Conservation (phyloP, 1,284 basidiomycete species). For the Athelia psychrophila region DNA sequence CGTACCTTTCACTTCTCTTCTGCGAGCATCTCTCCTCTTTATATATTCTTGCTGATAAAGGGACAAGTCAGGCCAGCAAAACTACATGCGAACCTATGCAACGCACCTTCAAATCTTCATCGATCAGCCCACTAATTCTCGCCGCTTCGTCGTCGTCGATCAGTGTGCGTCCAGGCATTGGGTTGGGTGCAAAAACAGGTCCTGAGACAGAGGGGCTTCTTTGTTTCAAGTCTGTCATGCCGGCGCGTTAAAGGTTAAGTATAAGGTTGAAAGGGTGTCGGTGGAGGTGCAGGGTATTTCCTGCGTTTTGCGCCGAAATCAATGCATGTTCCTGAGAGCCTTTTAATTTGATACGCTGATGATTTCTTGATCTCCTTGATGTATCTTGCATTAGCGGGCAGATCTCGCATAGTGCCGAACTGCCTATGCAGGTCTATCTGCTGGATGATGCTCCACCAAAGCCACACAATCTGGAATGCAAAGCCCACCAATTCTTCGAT, state of each 20-base stretch:
- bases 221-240: background rate
- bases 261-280: background rate
- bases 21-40: slow-evolving; percentile 44
- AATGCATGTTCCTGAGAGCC: too few species aligned
- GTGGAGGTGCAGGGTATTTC: too few species aligned
- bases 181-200: background rate
- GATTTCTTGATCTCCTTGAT: too few species aligned
- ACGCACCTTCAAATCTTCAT: slow-evolving; percentile 66
- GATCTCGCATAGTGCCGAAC: too few species aligned
- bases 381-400: too few species aligned
- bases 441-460: too few species aligned
- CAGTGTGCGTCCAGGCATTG: background rate
- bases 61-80: slow-evolving; percentile 2
- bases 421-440: too few species aligned
- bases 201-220: background rate
- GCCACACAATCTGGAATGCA: too few species aligned
- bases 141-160: slow-evolving; percentile 43
- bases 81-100: background rate
- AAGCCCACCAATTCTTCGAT: too few species aligned
- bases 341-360: too few species aligned
- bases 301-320: too few species aligned
- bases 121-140: slow-evolving; percentile 60
- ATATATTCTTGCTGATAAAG: slow-evolving; percentile 50
- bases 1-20: slow-evolving; percentile 66
- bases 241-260: background rate